Evolutionary conservation across 2,329 filamentous ascomycete species (phyloP), one percentile per base, ranked within the genome.

Genomic region (Metarhizium humberi): DNA sequence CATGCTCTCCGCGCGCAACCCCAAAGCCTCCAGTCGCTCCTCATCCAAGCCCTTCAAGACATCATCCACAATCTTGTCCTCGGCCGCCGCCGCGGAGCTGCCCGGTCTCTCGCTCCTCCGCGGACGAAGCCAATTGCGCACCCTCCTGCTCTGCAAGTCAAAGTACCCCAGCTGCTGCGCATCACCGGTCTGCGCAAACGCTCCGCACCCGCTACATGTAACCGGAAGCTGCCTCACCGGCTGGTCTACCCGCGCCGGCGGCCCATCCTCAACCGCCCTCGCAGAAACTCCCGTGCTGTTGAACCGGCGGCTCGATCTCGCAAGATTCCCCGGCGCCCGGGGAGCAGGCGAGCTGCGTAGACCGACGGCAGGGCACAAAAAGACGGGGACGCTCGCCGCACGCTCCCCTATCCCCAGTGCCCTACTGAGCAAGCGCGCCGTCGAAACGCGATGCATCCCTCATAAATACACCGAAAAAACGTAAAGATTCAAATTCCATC

Each of bases 191-290:
- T 88, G 85, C 49, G 81, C 75, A 61, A 85, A 75, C 14, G 84
- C 84, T 48, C 85, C 85, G 64, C 85, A 88, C 40, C 85, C 85
- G 13, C 76, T 75, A 61, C 85, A 88, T 59, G 79, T 80, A 11
- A 75, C 62, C 0, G 85, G 84, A 1, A 87, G 70, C 48, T 60
- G 62, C 43, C 66, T 64, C 13, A 43, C 53, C 3, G 58, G 51
- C 1, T 48, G 13, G 14, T 36, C 48, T 8, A 30, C 6, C 36
- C 42, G 11, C 11, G 52, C 38, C 4, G 29, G 13, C 2, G 38
- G 32, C 32, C 32, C 29, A 16, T 50, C 40, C 6, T 36, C 36
- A 16, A 61, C 54, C 53, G 52, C 25, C 14, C 16, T 55, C 10
- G 56, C 20, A 4, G 46, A 54, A 6, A 60, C 58, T 42, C 67